Evolutionary conservation across 495 filamentous ascomycete species (phyloP), one percentile per base, ranked within the genome.

Genomic region (Hypoxylon fragiforme): DNA sequence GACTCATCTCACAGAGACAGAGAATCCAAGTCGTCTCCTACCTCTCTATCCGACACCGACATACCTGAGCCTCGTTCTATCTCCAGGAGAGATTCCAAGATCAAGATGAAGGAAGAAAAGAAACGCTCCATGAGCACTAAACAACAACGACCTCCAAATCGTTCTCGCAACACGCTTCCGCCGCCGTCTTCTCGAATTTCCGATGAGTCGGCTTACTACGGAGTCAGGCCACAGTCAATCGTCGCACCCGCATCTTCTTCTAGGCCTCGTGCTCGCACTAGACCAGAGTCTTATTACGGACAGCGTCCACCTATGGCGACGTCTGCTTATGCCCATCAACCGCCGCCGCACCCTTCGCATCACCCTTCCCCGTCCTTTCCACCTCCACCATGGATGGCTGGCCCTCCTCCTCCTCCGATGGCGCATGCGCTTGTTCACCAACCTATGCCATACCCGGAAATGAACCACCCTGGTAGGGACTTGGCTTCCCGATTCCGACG

Each of bases 1-100:
- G 66, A 71, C 43, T 63, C 64, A 20, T 45, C 41, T 42, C 67
- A 65, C 44, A 57, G 57, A 55, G 70, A 65, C 44, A 57, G 57
- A 55, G 70, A 67, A 44, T 67, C 72, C 6, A 62, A 57, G 24
- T 72, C 71, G 7, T 66, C 67, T 20, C 22, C 60, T 22, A 65
- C 50, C 53, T 59, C 57, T 20, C 61, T 65, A 7, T 70, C 74
- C 54, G 73, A 77, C 60, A 75, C 76, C 39, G 75, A 76, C 66
- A 67, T 70, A 14, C 75, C 74, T 7, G 62, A 67, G 24, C 69
- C 70, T 16, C 68, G 67, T 11, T 36, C 46, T 21, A 51, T 68
- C 32, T 40, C 61, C 2, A 64, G 62, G 38, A 65, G 50, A 52
- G 51, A 57, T 19, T 39, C 57, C 18, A 62, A 50, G 41, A 44